Evolutionary conservation across 2,329 filamentous ascomycete species (phyloP), one percentile per base, ranked within the genome.

Genomic region (Aspergillus sp.): DNA sequence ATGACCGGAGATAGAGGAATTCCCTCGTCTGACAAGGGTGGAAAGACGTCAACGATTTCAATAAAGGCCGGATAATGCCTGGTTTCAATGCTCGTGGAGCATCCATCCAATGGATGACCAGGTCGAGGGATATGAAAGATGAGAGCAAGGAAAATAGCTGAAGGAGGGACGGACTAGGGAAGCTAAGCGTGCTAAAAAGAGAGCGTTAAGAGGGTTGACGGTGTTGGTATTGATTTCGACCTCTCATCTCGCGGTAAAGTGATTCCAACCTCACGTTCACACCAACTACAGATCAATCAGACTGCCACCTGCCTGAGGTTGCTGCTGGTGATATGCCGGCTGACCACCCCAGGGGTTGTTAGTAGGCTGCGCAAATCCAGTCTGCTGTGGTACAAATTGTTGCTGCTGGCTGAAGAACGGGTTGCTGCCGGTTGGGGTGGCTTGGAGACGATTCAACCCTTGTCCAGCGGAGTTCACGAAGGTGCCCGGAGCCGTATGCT

Each of bases 391-490:
- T 63, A 81, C 62, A 32, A 70, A 74, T 79, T 83, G 80, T 62
- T 78, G 78, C 79, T 82, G 80, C 61, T 87, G 87, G 61, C 88
- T 86, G 67, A 96, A 80, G 80, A 98, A 99, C 0, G 95, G 95
- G 72, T 98, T 98, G 80, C 86, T 95, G 2, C 88, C 92, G 0
- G 91, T 91, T 58, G 83, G 83, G 11, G 80, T 77, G 4, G 82
- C 81, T 63, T 92, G 90, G 49, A 97, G 77, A 59, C 85, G 85
- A 67, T 87, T 86, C 58, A 91, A 79, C n/a, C 91, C 91, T 42
- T 89, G 83, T 53, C 95, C 95, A 6, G 95, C 92, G 61, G 91
- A 96, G 79, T 99, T 99, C 78, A 99, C 89, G 74, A 98, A 99
- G 0, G 91, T 96, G 26, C 94, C 95, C 0, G 95, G 95, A 1